These are phyloP conservation scores for Neurospora sp. DNA, from an alignment of 2,329 filamentous ascomycete genomes.

Conservation along the genomic window DNA sequence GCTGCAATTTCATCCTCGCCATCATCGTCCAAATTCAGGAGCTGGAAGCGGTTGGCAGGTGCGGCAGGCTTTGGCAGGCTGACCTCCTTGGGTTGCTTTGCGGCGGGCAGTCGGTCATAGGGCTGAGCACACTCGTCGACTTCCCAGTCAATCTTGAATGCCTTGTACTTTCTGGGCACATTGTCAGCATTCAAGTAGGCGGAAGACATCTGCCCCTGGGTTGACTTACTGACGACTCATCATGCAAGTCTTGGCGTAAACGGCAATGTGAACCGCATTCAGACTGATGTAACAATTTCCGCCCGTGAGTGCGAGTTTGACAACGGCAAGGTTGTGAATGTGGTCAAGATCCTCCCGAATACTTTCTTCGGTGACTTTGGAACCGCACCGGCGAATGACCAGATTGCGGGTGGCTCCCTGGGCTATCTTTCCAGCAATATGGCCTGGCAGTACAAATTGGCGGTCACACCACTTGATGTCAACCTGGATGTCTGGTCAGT, in stretches of 20 bases:
- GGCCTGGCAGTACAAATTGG: constrained; percentile 55
- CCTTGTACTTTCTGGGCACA: constrained; percentile 52
- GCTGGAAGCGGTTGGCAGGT: constrained; percentile 50
- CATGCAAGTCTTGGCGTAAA: constrained; percentile 72
- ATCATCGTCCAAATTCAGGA: constrained; percentile 42
- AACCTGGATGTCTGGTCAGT: constrained; percentile 36
- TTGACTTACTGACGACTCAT: constrained; percentile 45
- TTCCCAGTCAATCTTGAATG: constrained; percentile 60
- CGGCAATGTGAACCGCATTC: constrained; percentile 67
- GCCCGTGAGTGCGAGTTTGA: constrained; percentile 51
- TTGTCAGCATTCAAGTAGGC: constrained; percentile 3
- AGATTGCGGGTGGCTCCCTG: constrained; percentile 66
- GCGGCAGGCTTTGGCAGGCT: constrained; percentile 26
- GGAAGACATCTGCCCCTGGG: constrained; percentile 4
- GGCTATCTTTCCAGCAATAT: constrained; percentile 55
- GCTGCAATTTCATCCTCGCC: constrained; percentile 28
- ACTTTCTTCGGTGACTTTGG: constrained; percentile 48
- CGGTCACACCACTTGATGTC: constrained; percentile 60
- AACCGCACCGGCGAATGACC: constrained; percentile 51
- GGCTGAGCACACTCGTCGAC: constrained; percentile 62
- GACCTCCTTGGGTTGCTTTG: constrained; percentile 19
- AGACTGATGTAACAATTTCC: constrained; percentile 59
- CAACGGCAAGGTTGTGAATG: constrained; percentile 67
- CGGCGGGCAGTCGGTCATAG: constrained; percentile 25
- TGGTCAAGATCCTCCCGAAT: constrained; percentile 71